phyloP scores from a whole-genome alignment of 1,139 yeast genomes.

The Sugiyamaella neomexicana region DNA sequence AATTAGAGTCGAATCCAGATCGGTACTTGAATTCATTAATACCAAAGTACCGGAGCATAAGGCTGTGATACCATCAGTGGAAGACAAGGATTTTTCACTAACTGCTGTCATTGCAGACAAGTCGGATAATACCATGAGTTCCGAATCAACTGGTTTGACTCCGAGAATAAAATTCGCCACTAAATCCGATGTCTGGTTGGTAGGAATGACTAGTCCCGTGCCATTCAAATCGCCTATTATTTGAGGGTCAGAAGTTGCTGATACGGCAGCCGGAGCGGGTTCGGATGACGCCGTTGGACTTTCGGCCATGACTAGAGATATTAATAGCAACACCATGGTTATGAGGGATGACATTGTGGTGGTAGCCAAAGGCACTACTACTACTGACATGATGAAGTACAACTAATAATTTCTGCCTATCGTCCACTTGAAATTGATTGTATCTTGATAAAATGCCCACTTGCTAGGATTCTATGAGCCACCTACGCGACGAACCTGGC shows the following conservation, averaged over 20 bases:
- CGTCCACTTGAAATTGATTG: too few species aligned
- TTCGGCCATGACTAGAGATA: neutral
- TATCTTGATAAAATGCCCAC: too few species aligned
- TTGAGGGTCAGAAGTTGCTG: constrained; percentile 18
- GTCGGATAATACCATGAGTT: constrained; percentile 26
- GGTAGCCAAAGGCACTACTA: neutral
- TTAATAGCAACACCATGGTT: neutral
- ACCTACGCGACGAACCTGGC: too few species aligned
- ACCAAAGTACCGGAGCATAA: constrained; percentile 33
- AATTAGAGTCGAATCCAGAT: constrained; percentile 29
- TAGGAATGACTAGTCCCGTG: constrained; percentile 25
- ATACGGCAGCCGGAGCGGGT: constrained; percentile 6
- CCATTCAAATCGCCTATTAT: constrained; percentile 24
- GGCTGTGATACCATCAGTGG: constrained; percentile 26
- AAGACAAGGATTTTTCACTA: constrained; percentile 28
- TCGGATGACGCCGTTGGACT: neutral
- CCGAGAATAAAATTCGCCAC: constrained; percentile 24
- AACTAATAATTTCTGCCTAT: too few species aligned
- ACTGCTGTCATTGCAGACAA: constrained; percentile 32
- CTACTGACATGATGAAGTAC: too few species aligned
- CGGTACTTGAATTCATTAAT: constrained; percentile 20
- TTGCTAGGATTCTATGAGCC: too few species aligned
- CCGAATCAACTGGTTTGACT: constrained; percentile 20
- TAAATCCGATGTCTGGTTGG: constrained; percentile 25
- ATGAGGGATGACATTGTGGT: neutral